Percentiles rank a stretch among this genome's conserved stretches.
Conservation (phyloP, 352 stramenopile species). For the Phytophthora syringae region DNA sequence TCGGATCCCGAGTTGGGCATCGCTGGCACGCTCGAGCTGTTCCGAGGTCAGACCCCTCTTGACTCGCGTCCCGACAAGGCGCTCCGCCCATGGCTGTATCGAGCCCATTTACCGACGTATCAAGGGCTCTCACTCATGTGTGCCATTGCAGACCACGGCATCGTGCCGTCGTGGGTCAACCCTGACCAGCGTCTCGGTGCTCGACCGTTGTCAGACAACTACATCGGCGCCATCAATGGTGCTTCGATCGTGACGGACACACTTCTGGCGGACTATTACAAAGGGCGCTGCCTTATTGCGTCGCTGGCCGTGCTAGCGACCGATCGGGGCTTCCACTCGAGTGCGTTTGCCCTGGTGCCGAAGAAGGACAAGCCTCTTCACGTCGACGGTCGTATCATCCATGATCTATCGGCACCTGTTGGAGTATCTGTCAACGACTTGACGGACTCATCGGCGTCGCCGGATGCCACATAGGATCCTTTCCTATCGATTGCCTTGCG, state of each 20-base stretch:
- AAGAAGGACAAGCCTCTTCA: slow-evolving; percentile 10
- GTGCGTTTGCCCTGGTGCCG: slow-evolving; percentile 9
- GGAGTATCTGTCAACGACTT: slow-evolving; percentile 5
- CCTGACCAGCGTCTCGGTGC: background rate
- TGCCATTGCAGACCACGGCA: background rate
- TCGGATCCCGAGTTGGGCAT: background rate
- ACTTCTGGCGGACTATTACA: slow-evolving; percentile 14
- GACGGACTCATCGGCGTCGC: background rate
- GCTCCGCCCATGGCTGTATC: slow-evolving; percentile 8
- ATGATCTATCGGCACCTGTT: slow-evolving; percentile 3
- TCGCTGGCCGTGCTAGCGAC: background rate
- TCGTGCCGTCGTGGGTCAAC: slow-evolving; percentile 1
- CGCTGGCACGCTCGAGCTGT: background rate
- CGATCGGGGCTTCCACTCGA: slow-evolving; percentile 12
- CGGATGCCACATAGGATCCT: slow-evolving; percentile 1
- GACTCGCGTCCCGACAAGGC: slow-evolving; percentile 12
- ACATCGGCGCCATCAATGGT: background rate
- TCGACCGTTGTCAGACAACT: background rate
- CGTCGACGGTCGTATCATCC: slow-evolving; percentile 16
- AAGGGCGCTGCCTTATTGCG: background rate
- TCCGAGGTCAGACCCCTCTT: slow-evolving; percentile 5
- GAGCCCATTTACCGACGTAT: slow-evolving; percentile 1
- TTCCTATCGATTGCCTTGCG: slow-evolving; percentile 1
- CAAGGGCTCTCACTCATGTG: slow-evolving; percentile 1
- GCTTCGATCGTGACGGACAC: slow-evolving; percentile 7